Base-by-base conservation (phyloP, 148 eudicot genomes). In the Amaranthus hypochondriacus region DNA sequence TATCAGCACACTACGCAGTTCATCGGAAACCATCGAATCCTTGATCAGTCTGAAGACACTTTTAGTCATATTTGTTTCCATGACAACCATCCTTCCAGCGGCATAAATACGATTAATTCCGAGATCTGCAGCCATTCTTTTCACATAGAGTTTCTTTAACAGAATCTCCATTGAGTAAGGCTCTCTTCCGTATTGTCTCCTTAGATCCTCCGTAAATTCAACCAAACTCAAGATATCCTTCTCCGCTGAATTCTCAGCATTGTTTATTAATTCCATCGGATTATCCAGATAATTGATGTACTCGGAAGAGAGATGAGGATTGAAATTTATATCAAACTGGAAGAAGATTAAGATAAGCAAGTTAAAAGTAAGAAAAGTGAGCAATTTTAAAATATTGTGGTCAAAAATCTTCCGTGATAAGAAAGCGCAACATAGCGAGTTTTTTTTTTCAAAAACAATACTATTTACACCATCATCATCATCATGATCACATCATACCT, bases 111-210 rank as follows among this genome's bases (percentile, higher is more conserved):
- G 86, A 66, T 75, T 70, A 71, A 94, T 88, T 67, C 97, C 97
- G 55, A 94, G 88, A 81, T 94, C 98, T 57, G 98, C 97, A n/a
- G 97, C 95, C 98, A 94, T 94, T 86, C 98, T 84, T 79, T 66
- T 91, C 57, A 91, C 89, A 58, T 94, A 94, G 72, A 91, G 93
- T 82, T 94, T 94, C 79, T 92, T 92, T 66, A 94, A 72, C 21
- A 92, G 81, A 69, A 86, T 87, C 80, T 88, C 98, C 98, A 94
- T 94, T 43, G 98, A 90, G 79, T 85, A 77, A 55, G 97, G 97
- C 82, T 94, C 98, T 82, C 91, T 94, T 70, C 98, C 98, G 73
- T 89, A 84, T 57, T 91, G 95, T 11, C 93, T 82, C 15, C 98
- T 82, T 73, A 94, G 79, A 81, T 91, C 80, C 77, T 91, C 96